Evolutionary conservation across 2,329 filamentous ascomycete species (phyloP).

Genomic region (Aspergillus tamarii): DNA sequence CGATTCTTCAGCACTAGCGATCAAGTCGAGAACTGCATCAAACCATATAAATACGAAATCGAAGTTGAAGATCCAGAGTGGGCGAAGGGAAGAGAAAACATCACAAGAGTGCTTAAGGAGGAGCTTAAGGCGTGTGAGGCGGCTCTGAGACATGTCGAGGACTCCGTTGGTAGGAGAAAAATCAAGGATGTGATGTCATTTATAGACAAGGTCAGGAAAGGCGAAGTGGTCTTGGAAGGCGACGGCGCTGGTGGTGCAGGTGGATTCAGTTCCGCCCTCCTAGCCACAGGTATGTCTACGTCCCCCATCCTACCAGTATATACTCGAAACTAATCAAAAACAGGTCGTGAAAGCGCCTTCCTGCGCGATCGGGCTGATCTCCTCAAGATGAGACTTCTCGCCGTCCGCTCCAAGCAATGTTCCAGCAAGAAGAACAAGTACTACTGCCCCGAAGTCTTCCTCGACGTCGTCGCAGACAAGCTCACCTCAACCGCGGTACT

Average conservation of each 20-base stretch:
- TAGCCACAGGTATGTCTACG: constrained; percentile 70
- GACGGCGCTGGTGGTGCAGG: constrained; percentile 83
- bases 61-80: constrained; percentile 92
- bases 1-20: constrained; percentile 96
- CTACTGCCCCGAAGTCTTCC: constrained; percentile 93
- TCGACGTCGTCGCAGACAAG: constrained; percentile 96
- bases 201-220: constrained; percentile 85
- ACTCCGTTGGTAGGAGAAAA: constrained; percentile 77
- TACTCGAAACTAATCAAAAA: constrained; percentile 10
- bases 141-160: constrained; percentile 76
- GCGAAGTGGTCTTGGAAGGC: constrained; percentile 82
- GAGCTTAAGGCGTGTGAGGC: constrained; percentile 83
- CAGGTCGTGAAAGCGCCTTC: constrained; percentile 91
- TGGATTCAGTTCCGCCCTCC: constrained; percentile 84
- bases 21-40: constrained; percentile 98
- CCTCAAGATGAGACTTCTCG: constrained; percentile 84
- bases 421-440: constrained; percentile 85
- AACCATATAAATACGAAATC: constrained; percentile 97
- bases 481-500: constrained; percentile 92
- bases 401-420: constrained; percentile 90
- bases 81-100: constrained; percentile 81
- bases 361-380: constrained; percentile 88
- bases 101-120: constrained; percentile 77
- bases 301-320: not conserved
- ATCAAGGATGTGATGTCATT: constrained; percentile 87